Evolutionary conservation across 257 asterid genomes (phyloP), one percentile per base, ranked within the genome.

Genomic region (Verbascum thapsus): DNA sequence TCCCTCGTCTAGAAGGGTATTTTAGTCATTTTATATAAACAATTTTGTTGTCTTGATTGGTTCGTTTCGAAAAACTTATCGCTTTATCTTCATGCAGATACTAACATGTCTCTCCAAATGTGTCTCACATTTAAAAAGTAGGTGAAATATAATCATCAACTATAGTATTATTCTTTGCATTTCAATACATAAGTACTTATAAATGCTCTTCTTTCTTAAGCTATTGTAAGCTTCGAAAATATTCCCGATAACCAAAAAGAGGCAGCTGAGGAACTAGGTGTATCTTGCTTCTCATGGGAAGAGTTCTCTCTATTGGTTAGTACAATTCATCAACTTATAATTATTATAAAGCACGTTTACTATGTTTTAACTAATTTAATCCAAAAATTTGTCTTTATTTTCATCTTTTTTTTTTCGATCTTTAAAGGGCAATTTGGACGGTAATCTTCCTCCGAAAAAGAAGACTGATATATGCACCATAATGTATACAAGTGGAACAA

Each of bases 401-500:
- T 40, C 47, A 55, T 20, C 6, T 23, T 35, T 10, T 56, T 35
- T 20, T 5, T 18, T 47, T 13, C 11, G 26, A 60, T 16, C 52
- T 26, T 67, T 53, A 53, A 69, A 91, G 98, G 98, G 94, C 30
- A 62, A 70, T 56, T 62, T 67, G 50, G 83, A 78, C 40, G 79
- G 47, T n/a, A 71, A 81, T 53, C 81, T 91, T 22, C 96, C 96
- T 41, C 67, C 82, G 0, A 86, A 85, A 63, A 68, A 63, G 72
- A 86, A 79, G 81, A 75, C 76, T 1, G 86, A 83, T 40, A 68
- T 66, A 6, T 88, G 94, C 77, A 88, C 90, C 2, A 86, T 91
- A 76, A 91, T 91, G 98, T 91, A 91, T 71, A 91, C 98, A 0
- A 91, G 98, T 61, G 98, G 98, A 67, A 91, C 98, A 12, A 91